Percentiles rank a stretch among this genome's conserved stretches.
Conservation (phyloP, 2,329 filamentous ascomycete genomes). For the Fusarium stilboides region DNA sequence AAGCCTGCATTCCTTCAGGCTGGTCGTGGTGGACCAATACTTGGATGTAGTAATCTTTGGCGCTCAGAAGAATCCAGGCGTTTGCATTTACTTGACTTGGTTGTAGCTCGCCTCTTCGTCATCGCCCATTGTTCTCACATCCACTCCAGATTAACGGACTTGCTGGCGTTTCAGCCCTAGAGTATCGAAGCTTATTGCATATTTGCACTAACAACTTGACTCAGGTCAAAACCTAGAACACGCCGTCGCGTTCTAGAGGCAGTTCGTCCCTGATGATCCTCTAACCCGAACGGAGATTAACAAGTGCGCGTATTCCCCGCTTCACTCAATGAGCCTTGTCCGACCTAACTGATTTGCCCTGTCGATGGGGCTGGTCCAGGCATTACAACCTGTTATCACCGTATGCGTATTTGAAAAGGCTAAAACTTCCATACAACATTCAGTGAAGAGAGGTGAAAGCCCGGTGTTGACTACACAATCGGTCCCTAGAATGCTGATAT, state of each 20-base stretch:
- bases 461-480: too few relatives aligned
- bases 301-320: neutral
- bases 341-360: neutral
- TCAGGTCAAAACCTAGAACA: neutral
- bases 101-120: neutral
- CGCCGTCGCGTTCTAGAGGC: neutral
- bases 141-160: neutral
- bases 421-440: neutral
- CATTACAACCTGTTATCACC: neutral
- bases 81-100: constrained; percentile 2
- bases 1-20: constrained; percentile 19
- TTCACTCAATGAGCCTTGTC: neutral
- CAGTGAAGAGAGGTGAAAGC: neutral
- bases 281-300: neutral
- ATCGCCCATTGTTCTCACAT: neutral
- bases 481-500: too few relatives aligned
- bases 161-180: constrained; percentile 16
- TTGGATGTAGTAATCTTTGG: neutral
- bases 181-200: neutral
- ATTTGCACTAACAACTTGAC: neutral
- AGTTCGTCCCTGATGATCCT: neutral
- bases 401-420: neutral
- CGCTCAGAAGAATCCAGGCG: constrained; percentile 3
- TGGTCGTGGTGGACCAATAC: neutral
- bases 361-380: neutral